phyloP scores from a whole-genome alignment of 257 asterid species.

The Plectranthus barbatus region DNA sequence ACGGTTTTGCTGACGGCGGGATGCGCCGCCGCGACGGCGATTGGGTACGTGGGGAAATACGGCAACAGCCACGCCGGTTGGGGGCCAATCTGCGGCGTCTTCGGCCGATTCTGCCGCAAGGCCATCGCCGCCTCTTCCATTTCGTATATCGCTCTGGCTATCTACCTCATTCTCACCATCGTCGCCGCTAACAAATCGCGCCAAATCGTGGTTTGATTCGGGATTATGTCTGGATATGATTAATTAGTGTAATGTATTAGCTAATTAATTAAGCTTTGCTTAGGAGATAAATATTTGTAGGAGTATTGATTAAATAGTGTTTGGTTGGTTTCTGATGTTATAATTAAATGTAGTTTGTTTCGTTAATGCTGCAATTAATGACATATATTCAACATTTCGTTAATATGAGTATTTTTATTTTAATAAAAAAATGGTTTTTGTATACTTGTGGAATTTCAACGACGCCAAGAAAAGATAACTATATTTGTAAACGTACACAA shows the following conservation, averaged over 20 bases:
- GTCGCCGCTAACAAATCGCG: constrained; percentile 39
- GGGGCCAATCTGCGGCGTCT: constrained; percentile 45
- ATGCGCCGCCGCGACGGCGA: constrained; percentile 55
- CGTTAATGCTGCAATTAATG: no score
- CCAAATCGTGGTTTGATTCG: background rate
- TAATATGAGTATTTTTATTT: no score
- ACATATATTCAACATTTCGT: no score
- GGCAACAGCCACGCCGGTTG: constrained; percentile 58
- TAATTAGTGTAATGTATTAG: background rate
- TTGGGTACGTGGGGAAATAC: constrained; percentile 53
- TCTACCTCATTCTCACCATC: constrained; percentile 36
- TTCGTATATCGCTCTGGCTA: constrained; percentile 19
- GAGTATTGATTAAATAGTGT: background rate
- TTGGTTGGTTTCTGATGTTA: background rate
- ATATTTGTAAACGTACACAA: no score
- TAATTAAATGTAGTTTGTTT: no score
- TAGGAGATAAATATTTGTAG: background rate
- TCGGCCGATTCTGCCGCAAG: constrained; percentile 38
- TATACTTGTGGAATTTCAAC: no score
- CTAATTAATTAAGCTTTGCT: background rate
- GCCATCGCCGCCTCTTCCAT: constrained; percentile 20
- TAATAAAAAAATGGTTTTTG: no score
- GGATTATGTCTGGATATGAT: background rate
- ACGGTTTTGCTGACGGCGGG: constrained; percentile 38
- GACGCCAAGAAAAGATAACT: no score